These are phyloP conservation scores for Syzygium grande DNA, from an alignment of 345 rosid genomes.

Conservation along the genomic window DNA sequence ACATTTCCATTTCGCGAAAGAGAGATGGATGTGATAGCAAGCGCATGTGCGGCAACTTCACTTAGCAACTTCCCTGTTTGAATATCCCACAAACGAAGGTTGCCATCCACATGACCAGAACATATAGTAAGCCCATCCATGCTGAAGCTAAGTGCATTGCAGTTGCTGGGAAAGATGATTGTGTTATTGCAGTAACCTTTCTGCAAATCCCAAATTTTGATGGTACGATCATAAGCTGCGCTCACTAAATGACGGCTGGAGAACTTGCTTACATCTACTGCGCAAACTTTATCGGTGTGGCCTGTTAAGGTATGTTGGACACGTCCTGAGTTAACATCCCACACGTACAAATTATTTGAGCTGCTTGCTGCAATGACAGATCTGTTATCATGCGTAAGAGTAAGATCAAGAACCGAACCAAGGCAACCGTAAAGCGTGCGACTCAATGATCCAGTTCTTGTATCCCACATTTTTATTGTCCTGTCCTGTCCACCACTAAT, in stretches of 20 bases:
- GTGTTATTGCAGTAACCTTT: conserved; percentile 96
- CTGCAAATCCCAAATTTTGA: conserved; percentile 93
- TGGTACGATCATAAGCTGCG: conserved; percentile 94
- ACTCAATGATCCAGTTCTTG: conserved; percentile 54
- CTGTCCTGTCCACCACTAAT: conserved; percentile 87
- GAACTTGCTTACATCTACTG: conserved; percentile 86
- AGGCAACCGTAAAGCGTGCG: conserved; percentile 71
- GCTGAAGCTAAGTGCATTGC: conserved; percentile 81
- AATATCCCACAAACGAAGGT: conserved; percentile 91
- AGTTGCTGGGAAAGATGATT: conserved; percentile 75
- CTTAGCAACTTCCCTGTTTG: conserved; percentile 75
- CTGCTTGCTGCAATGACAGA: conserved; percentile 92
- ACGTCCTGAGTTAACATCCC: conserved; percentile 82
- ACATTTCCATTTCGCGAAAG: conserved; percentile 60
- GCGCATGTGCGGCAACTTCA: conserved; percentile 87
- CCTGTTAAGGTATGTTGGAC: conserved; percentile 85
- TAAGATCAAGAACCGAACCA: conserved; percentile 87
- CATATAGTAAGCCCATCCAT: conserved; percentile 84
- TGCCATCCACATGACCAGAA: conserved; percentile 96
- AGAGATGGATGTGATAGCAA: conserved; percentile 71
- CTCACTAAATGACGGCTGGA: conserved; percentile 84
- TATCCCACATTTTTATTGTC: conserved; percentile 87
- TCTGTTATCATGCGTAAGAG: conserved; percentile 71
- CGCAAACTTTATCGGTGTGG: conserved; percentile 81
- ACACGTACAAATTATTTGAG: conserved; percentile 83